These are phyloP conservation scores for Maudiozyma pseudohumilis DNA, from an alignment of 805 yeast genomes.

Conservation along the genomic window DNA sequence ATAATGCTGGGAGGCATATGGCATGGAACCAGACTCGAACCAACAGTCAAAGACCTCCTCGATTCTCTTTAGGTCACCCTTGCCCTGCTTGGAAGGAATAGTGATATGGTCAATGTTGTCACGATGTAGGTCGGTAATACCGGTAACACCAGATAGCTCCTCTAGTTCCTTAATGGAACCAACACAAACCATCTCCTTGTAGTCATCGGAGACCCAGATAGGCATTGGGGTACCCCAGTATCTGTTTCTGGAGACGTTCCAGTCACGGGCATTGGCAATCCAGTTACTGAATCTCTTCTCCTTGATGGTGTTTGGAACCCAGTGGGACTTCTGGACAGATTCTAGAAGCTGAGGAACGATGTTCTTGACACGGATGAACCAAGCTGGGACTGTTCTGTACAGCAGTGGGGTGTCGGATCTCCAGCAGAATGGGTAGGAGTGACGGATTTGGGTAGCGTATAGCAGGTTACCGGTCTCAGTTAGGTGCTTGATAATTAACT, in stretches of 20 bases:
- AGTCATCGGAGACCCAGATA: constrained; percentile 92
- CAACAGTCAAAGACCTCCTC: constrained; percentile 99
- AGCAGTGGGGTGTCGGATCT: constrained; percentile 97
- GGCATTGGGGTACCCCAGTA: constrained; percentile 99
- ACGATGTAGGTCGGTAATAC: constrained; percentile 87
- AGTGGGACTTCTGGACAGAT: constrained; percentile 75
- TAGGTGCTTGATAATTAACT: constrained; percentile 74
- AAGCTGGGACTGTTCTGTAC: constrained; percentile 94
- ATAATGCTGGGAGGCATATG: constrained; percentile 92
- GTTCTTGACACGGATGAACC: constrained; percentile 90
- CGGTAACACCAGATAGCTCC: constrained; percentile 69
- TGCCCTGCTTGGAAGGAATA: constrained; percentile 85
- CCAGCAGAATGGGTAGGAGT: constrained; percentile 99
- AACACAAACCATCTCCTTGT: constrained; percentile 83
- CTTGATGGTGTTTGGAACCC: constrained; percentile 90
- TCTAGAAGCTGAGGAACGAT: constrained; percentile 82
- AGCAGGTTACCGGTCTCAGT: constrained; percentile 69
- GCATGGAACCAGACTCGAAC: constrained; percentile 99
- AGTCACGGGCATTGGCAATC: constrained; percentile 98
- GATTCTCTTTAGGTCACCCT: constrained; percentile 77
- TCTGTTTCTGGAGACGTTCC: constrained; percentile 97
- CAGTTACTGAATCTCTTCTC: constrained; percentile 96
- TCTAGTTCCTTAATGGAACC: constrained; percentile 85
- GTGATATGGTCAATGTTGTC: constrained; percentile 85
- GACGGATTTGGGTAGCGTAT: constrained; percentile 74